Conservation (phyloP, 176 grass and related monocot genomes). For the Olyra latifolia region DNA sequence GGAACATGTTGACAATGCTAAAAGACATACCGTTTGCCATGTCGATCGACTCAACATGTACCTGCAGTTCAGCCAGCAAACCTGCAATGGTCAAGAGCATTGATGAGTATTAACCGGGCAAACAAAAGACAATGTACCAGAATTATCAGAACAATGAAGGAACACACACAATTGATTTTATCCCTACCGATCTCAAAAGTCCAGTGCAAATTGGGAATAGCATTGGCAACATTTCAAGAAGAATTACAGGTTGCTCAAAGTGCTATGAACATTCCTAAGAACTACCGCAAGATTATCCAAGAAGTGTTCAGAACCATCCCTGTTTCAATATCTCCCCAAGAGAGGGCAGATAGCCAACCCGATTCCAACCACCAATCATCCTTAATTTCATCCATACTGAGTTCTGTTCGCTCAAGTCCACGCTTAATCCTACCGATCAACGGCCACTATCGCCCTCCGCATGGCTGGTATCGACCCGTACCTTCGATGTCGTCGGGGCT, state of each 20-base stretch:
- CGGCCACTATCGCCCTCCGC: background rate
- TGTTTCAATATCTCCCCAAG: background rate
- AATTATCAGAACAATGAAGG: background rate
- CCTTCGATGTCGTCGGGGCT: slow-evolving; percentile 65
- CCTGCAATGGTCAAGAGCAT: slow-evolving; percentile 45
- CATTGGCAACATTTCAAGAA: background rate
- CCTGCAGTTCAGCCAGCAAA: slow-evolving; percentile 75
- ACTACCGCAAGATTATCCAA: background rate
- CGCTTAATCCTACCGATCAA: background rate
- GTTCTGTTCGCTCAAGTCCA: background rate
- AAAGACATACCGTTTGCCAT: slow-evolving; percentile 69
- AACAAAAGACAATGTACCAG: background rate
- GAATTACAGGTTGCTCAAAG: background rate
- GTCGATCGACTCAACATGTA: slow-evolving; percentile 90
- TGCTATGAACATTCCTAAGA: background rate
- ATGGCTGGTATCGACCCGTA: background rate
- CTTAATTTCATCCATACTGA: background rate
- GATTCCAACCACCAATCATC: background rate
- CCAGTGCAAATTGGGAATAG: background rate
- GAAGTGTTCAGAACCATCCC: background rate
- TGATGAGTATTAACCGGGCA: slow-evolving; percentile 1
- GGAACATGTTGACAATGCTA: background rate
- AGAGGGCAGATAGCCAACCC: background rate
- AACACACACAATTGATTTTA: background rate
- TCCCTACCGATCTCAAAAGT: background rate